A percentile compares a stretch with the other conserved stretches of the same genome.
These are phyloP conservation scores for Pleurotus eryngii DNA, from an alignment of 768 basidiomycete genomes.

Conservation along the genomic window DNA sequence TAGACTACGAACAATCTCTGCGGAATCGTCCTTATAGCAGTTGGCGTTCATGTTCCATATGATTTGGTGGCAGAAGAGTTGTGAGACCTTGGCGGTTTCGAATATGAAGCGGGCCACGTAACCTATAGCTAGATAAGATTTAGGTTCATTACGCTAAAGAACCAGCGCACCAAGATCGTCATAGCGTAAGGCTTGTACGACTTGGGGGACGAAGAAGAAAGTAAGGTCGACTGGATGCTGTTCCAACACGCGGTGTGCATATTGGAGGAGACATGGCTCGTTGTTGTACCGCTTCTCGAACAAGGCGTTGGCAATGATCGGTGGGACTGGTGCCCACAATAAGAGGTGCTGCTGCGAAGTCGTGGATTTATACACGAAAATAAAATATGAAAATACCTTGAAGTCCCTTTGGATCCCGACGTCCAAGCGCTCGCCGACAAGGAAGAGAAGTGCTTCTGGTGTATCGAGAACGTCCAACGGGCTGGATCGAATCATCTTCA, in stretches of 20 bases:
- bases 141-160: neutral
- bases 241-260: constrained; percentile 91
- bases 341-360: constrained; percentile 63
- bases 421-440: constrained; percentile 74
- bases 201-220: constrained; percentile 99
- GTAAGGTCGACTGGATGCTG: constrained; percentile 93
- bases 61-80: constrained; percentile 98
- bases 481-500: constrained; percentile 67
- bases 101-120: constrained; percentile 95
- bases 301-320: constrained; percentile 74
- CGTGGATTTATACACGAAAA: neutral
- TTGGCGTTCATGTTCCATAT: constrained; percentile 99
- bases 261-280: constrained; percentile 88
- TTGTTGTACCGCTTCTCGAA: constrained; percentile 84
- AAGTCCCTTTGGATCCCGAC: constrained; percentile 58
- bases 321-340: constrained; percentile 86
- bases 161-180: constrained; percentile 72
- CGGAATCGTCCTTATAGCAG: constrained; percentile 87
- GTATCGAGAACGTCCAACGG: constrained; percentile 67
- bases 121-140: constrained; percentile 39
- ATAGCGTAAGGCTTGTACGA: constrained; percentile 91
- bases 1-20: constrained; percentile 61
- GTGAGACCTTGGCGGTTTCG: constrained; percentile 95
- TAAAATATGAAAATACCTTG: constrained; percentile 47
- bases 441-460: constrained; percentile 77